These are phyloP conservation scores for Lecanicillium sp. DNA, from an alignment of 2,329 filamentous ascomycete genomes.

Conservation along the genomic window DNA sequence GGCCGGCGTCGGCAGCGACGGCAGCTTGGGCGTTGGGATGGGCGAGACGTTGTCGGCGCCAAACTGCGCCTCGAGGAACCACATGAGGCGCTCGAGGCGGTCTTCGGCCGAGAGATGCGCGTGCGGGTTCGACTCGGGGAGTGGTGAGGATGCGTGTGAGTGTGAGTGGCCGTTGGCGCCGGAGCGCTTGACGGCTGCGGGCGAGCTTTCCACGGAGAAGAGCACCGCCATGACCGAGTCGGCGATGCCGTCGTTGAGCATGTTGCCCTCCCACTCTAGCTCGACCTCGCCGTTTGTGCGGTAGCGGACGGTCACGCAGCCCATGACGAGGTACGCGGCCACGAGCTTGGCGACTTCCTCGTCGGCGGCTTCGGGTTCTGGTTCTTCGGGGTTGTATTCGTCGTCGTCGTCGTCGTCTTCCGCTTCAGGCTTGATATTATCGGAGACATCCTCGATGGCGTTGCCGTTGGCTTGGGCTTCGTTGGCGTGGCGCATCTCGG, in stretches of 20 bases:
- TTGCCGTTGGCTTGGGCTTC: constrained; percentile 22
- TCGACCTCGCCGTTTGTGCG: constrained; percentile 72
- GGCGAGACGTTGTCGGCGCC: constrained; percentile 75
- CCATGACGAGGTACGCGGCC: constrained; percentile 71
- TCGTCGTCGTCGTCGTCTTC: constrained; percentile 29
- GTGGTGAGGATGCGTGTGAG: constrained; percentile 35
- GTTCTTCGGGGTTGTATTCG: constrained; percentile 23
- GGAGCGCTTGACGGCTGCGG: constrained; percentile 79
- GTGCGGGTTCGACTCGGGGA: constrained; percentile 51
- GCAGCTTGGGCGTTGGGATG: constrained; percentile 57
- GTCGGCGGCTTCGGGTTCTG: constrained; percentile 48
- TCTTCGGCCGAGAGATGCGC: constrained; percentile 64
- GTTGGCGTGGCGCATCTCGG: constrained; percentile 39
- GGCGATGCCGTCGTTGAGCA: constrained; percentile 96
- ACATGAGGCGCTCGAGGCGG: constrained; percentile 75
- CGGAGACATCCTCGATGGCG: constrained; percentile 15
- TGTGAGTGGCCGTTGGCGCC: constrained; percentile 25
- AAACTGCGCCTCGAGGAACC: constrained; percentile 97
- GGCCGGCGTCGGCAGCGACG: constrained; percentile 24
- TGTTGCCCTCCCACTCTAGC: constrained; percentile 95
- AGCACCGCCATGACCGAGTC: constrained; percentile 93
- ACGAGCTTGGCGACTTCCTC: constrained; percentile 52
- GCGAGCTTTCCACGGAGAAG: constrained; percentile 85
- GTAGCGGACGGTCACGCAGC: constrained; percentile 77
- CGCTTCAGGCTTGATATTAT: no score